phyloP scores from a whole-genome alignment of 176 grass and related monocot species.

The Guadua angustifolia region DNA sequence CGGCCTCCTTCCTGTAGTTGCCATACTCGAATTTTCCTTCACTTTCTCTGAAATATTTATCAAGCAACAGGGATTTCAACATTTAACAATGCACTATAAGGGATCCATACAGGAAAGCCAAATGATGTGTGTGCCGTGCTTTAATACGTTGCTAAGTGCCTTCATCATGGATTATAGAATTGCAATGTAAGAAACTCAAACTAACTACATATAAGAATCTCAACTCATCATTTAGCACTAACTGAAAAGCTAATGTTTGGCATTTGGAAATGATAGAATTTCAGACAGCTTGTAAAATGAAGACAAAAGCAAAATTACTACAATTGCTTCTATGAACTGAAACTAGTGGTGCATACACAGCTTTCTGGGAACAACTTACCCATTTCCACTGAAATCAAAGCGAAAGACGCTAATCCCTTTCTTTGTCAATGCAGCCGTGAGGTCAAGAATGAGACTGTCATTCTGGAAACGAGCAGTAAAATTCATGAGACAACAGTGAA shows the following conservation, averaged over 20 bases:
- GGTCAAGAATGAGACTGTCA: slow-evolving; percentile 56
- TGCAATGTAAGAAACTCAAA: neutral
- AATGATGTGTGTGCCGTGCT: too few species aligned
- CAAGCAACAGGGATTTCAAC: too few species aligned
- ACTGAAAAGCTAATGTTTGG: neutral
- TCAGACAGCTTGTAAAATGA: neutral
- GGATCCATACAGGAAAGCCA: too few species aligned
- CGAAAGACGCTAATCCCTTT: slow-evolving; percentile 53
- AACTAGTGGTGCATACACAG: neutral
- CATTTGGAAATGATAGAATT: neutral
- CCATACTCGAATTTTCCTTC: too few species aligned
- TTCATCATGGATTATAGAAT: neutral
- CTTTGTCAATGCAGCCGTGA: slow-evolving; percentile 50
- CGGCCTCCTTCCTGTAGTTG: too few species aligned
- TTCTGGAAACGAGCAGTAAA: slow-evolving; percentile 40
- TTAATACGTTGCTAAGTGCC: too few species aligned
- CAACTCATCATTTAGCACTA: neutral
- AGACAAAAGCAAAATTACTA: neutral
- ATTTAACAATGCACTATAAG: too few species aligned
- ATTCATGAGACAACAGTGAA: neutral
- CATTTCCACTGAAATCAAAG: slow-evolving; percentile 78
- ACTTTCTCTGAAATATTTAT: too few species aligned
- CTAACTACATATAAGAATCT: neutral
- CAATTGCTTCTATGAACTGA: neutral
- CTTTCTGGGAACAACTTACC: slow-evolving; percentile 43